phyloP scores from a whole-genome alignment of 2,329 filamentous ascomycete genomes.

The Scopulariopsis brevicaulis region DNA sequence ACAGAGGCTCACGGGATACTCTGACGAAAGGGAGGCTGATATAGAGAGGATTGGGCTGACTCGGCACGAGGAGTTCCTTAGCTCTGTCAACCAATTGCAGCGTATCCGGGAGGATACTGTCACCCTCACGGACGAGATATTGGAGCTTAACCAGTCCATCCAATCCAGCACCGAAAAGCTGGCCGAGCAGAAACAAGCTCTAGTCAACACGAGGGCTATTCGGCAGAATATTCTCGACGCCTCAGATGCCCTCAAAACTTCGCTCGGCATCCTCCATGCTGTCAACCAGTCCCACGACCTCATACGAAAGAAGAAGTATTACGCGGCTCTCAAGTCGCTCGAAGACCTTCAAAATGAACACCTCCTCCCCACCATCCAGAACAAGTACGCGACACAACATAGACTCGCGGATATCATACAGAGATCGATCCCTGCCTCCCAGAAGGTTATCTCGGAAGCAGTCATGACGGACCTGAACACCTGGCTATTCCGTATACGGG shows the following conservation, averaged over 20 bases:
- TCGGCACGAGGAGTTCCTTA: slow-evolving; percentile 93
- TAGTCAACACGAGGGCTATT: slow-evolving; percentile 86
- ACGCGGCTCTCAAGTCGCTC: slow-evolving; percentile 82
- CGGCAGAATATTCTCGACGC: slow-evolving; percentile 95
- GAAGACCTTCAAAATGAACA: slow-evolving; percentile 96
- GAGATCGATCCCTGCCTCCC: slow-evolving; percentile 84
- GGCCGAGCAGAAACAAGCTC: slow-evolving; percentile 83
- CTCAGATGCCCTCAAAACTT: slow-evolving; percentile 77
- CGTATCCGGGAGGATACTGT: slow-evolving; percentile 86
- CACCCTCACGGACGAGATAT: slow-evolving; percentile 76
- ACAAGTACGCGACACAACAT: slow-evolving; percentile 86
- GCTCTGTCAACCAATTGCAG: slow-evolving; percentile 88
- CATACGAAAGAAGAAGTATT: slow-evolving; percentile 86
- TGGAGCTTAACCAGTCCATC: slow-evolving; percentile 88
- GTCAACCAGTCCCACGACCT: slow-evolving; percentile 93
- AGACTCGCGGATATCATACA: slow-evolving; percentile 94
- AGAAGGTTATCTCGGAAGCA: slow-evolving; percentile 86
- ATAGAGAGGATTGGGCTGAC: slow-evolving; percentile 92
- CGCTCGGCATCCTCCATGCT: slow-evolving; percentile 79
- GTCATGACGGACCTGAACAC: slow-evolving; percentile 97
- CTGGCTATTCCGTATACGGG: slow-evolving; percentile 89
- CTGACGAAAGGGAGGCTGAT: slow-evolving; percentile 75
- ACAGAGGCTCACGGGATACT: slow-evolving; percentile 64
- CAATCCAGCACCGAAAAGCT: slow-evolving; percentile 90
- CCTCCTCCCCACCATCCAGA: slow-evolving; percentile 58